These are phyloP conservation scores for Craterostigma plantagineum DNA, from an alignment of 257 asterid genomes.

Conservation along the genomic window DNA sequence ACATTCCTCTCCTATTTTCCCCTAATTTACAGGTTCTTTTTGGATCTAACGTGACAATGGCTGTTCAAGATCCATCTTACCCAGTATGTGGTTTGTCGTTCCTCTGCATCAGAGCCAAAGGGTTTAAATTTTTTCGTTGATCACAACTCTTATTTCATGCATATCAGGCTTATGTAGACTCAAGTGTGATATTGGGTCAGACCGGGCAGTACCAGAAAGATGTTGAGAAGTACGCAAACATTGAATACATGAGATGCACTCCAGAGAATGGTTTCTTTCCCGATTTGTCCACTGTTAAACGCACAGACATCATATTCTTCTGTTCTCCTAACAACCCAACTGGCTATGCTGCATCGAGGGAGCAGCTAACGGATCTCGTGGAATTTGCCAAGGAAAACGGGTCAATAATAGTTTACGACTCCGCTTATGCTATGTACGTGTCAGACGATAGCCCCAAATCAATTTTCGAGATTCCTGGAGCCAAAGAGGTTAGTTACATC, in stretches of 20 bases:
- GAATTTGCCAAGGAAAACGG: conserved; percentile 84
- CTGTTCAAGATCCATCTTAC: conserved; percentile 98
- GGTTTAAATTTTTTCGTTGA: neutral
- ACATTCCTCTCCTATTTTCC: too few relatives aligned
- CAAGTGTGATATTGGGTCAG: conserved; percentile 92
- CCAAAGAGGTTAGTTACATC: conserved; percentile 52
- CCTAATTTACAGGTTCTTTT: conserved; percentile 61
- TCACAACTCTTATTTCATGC: conserved; percentile 8
- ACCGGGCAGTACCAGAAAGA: conserved; percentile 78
- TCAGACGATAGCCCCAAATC: conserved; percentile 84
- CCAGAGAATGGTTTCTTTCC: conserved; percentile 94
- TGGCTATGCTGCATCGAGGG: conserved; percentile 86
- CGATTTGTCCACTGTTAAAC: conserved; percentile 48
- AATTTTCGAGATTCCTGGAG: conserved; percentile 92
- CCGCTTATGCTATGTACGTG: conserved; percentile 97
- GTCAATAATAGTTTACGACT: conserved; percentile 79
- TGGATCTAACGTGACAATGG: conserved; percentile 80
- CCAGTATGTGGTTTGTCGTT: conserved; percentile 55
- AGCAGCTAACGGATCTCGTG: conserved; percentile 72
- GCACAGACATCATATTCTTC: conserved; percentile 74
- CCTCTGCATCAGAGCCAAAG: too few relatives aligned
- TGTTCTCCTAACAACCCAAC: conserved; percentile 99
- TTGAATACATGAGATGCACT: conserved; percentile 91
- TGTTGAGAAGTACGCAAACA: conserved; percentile 65
- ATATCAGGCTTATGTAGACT: conserved; percentile 82